Conservation (phyloP, 2,329 filamentous ascomycete species). For the Teratosphaeriaceae sp. region DNA sequence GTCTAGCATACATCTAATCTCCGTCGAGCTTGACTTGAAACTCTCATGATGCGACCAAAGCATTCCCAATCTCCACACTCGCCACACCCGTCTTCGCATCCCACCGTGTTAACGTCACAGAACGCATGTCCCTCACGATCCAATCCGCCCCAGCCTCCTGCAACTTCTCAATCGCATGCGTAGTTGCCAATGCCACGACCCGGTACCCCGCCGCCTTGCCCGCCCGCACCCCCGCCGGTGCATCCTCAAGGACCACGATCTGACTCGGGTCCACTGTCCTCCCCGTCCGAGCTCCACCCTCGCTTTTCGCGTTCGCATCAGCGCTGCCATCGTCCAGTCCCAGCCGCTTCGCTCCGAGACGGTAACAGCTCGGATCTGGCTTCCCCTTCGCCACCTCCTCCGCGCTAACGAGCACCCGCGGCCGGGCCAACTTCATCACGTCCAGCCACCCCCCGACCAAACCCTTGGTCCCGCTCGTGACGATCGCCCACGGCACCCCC, state of each 20-base stretch:
- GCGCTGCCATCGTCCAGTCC: constrained; percentile 33
- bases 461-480: constrained; percentile 44
- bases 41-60: too few species aligned
- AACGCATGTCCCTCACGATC: constrained; percentile 73
- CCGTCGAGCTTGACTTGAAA: too few species aligned
- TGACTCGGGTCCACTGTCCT: constrained; percentile 18
- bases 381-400: constrained; percentile 45
- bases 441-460: constrained; percentile 46
- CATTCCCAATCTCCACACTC: constrained; percentile 61
- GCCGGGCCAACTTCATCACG: constrained; percentile 42
- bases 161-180: constrained; percentile 68
- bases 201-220: constrained; percentile 82
- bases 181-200: constrained; percentile 79
- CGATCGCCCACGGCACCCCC: constrained; percentile 75
- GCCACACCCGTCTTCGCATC: constrained; percentile 52
- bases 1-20: not conserved
- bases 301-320: not conserved
- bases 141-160: constrained; percentile 75
- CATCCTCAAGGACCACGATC: constrained; percentile 80
- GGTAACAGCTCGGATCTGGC: constrained; percentile 45
- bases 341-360: constrained; percentile 36
- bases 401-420: constrained; percentile 41
- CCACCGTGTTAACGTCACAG: constrained; percentile 56
- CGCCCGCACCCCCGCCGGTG: constrained; percentile 73
- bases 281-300: not conserved